Evolutionary conservation across 2,329 filamentous ascomycete species (phyloP).

Genomic region (Neofusicoccum sp.): DNA sequence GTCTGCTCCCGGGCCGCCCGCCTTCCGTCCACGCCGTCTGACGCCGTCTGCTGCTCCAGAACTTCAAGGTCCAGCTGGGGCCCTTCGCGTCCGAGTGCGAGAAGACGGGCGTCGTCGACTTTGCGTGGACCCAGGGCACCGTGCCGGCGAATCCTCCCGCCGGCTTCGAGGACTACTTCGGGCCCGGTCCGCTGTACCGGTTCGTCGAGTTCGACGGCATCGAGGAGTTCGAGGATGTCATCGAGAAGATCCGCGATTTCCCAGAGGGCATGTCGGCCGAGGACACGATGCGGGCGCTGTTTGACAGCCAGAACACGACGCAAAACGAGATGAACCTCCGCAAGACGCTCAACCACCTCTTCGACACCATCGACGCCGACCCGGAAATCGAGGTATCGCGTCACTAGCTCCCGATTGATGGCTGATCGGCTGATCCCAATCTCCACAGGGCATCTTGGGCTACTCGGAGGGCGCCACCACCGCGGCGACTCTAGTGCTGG

Average conservation of each 20-base stretch:
- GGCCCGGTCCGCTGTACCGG: conserved; percentile 54
- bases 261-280: conserved; percentile 53
- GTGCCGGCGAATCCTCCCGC: conserved; percentile 51
- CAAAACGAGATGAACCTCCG: conserved; percentile 26
- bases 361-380: conserved; percentile 47
- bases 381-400: conserved; percentile 23
- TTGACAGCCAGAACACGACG: conserved; percentile 37
- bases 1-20: conserved; percentile 22
- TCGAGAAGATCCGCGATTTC: conserved; percentile 55
- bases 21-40: not conserved
- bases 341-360: conserved; percentile 32
- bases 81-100: conserved; percentile 51
- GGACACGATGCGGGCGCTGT: conserved; percentile 55
- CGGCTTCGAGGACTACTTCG: conserved; percentile 59
- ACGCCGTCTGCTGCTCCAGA: conserved; percentile 35
- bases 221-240: conserved; percentile 43
- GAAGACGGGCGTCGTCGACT: conserved; percentile 47
- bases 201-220: conserved; percentile 49
- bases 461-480: conserved; percentile 61
- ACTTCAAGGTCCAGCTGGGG: conserved; percentile 55
- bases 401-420: not conserved
- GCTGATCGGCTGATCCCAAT: not conserved
- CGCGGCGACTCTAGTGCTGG: conserved; percentile 52
- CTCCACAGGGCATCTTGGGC: conserved; percentile 57
- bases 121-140: conserved; percentile 47